These are phyloP conservation scores for Schwanniomyces vanrijiae DNA, from an alignment of 805 yeast species.

Conservation along the genomic window DNA sequence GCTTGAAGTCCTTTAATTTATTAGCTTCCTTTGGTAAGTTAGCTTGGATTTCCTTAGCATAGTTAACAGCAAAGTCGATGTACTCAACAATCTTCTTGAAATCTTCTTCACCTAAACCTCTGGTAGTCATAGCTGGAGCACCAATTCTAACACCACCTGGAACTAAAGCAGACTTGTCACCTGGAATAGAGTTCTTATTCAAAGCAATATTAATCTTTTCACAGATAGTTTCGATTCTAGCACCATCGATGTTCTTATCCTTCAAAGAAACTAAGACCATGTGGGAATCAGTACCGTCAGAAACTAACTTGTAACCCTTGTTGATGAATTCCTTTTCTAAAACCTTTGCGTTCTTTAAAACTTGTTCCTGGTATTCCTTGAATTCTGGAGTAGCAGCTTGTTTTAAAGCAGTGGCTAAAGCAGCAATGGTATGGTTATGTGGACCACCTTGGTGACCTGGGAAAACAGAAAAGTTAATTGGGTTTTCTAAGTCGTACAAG, in stretches of 20 bases:
- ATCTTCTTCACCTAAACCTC: conserved; percentile 82
- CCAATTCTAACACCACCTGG: conserved; percentile 98
- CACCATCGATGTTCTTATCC: conserved; percentile 85
- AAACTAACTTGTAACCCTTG: conserved; percentile 76
- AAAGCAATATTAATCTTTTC: conserved; percentile 92
- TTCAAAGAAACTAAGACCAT: conserved; percentile 82
- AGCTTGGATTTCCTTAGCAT: conserved; percentile 74
- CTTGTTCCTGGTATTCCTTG: conserved; percentile 80
- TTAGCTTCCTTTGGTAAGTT: conserved; percentile 88
- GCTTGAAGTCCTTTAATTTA: conserved; percentile 94
- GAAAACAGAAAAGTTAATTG: conserved; percentile 94
- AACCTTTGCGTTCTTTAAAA: conserved; percentile 75
- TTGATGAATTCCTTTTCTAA: conserved; percentile 67
- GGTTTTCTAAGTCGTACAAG: conserved; percentile 82
- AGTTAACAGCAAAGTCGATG: conserved; percentile 76
- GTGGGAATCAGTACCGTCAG: conserved; percentile 94
- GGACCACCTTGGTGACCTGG: conserved; percentile 99
- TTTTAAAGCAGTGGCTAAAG: conserved; percentile 90
- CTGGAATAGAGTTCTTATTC: conserved; percentile 95
- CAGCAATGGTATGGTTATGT: conserved; percentile 96
- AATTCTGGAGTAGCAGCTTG: conserved; percentile 90
- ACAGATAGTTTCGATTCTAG: conserved; percentile 87
- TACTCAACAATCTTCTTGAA: conserved; percentile 77
- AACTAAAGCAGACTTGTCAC: conserved; percentile 91
- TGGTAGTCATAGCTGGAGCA: conserved; percentile 97